These are phyloP conservation scores for Starmerella scarabaei DNA, from an alignment of 805 yeast genomes.

Conservation along the genomic window DNA sequence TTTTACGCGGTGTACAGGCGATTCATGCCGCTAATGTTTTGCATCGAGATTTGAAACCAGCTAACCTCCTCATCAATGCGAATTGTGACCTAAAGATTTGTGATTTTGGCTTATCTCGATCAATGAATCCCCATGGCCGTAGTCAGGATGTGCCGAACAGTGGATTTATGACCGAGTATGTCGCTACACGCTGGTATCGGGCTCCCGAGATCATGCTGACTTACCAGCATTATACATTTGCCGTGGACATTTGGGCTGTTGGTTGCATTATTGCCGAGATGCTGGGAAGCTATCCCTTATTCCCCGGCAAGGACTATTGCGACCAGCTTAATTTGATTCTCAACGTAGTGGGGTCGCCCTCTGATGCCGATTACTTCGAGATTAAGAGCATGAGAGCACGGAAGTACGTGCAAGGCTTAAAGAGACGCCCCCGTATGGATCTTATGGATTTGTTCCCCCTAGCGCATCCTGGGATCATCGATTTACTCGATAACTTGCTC, in stretches of 20 bases:
- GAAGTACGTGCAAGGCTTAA: constrained; percentile 76
- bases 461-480: constrained; percentile 79
- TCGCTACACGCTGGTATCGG: no score
- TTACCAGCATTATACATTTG: constrained; percentile 87
- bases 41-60: no score
- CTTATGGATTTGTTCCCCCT: constrained; percentile 46
- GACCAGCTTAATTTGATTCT: constrained; percentile 85
- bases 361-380: constrained; percentile 49
- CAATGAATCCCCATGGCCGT: constrained; percentile 33
- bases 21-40: constrained; percentile 86
- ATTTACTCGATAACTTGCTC: constrained; percentile 60
- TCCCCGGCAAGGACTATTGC: constrained; percentile 90
- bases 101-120: constrained; percentile 93
- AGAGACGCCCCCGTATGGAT: constrained; percentile 33
- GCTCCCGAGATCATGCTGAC: no score
- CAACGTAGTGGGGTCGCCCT: constrained; percentile 79
- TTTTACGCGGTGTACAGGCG: constrained; percentile 76
- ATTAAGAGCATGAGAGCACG: constrained; percentile 84
- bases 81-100: constrained; percentile 94
- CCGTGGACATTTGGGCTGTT: constrained; percentile 94
- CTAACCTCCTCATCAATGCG: constrained; percentile 77
- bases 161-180: no score
- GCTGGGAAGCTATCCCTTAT: constrained; percentile 78
- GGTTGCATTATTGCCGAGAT: constrained; percentile 94
- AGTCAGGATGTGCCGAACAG: constrained; percentile 68